A percentile compares a stretch with the other conserved stretches of the same genome.
These are phyloP conservation scores for Saccharum hybrid DNA, from an alignment of 202 grass and related monocot species.

Conservation along the genomic window DNA sequence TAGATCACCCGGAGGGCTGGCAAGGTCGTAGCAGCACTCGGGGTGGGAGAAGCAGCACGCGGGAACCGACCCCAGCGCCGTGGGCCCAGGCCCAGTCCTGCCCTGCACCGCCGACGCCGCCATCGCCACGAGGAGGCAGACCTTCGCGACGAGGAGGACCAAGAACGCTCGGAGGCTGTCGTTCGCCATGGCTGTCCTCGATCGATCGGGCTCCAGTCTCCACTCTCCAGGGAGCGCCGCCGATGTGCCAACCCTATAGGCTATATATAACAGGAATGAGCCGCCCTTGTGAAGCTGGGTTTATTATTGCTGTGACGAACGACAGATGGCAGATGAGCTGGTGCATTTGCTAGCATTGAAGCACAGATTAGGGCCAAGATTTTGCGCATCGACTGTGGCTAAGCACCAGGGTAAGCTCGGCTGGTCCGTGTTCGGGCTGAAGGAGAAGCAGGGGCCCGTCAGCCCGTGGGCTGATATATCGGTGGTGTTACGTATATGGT, in stretches of 20 bases:
- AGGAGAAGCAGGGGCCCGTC: background rate
- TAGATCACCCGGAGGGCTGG: slow-evolving; percentile 9
- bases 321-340: background rate
- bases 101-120: slow-evolving; percentile 9
- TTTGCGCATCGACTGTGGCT: no score
- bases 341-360: background rate
- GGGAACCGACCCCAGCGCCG: background rate
- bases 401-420: background rate
- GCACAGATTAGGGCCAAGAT: background rate
- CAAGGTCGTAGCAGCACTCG: slow-evolving; percentile 15
- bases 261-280: no score
- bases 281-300: no score
- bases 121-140: slow-evolving; percentile 15
- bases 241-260: background rate
- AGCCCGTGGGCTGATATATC: no score
- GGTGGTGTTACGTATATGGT: no score
- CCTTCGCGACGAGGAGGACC: slow-evolving; percentile 27
- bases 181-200: background rate
- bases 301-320: no score
- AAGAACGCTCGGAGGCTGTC: slow-evolving; percentile 4
- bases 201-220: background rate
- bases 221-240: background rate
- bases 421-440: background rate
- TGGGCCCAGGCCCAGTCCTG: background rate
- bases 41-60: slow-evolving; percentile 35